Evolutionary conservation across 805 yeast genomes (phyloP), one percentile per base, ranked within the genome.

Genomic region (Ogataea pignaliae): DNA sequence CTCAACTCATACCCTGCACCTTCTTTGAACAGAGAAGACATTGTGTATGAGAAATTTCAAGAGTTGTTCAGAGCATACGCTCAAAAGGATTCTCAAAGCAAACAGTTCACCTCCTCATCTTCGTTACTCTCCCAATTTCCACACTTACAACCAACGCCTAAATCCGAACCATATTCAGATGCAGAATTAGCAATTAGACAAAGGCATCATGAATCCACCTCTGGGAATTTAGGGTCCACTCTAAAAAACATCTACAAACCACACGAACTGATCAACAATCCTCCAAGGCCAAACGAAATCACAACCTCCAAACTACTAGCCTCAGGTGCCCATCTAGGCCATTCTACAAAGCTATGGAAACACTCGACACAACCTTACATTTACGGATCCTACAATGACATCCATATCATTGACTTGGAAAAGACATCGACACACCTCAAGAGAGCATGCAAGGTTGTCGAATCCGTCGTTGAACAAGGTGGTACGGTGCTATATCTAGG

Each of bases 281-380:
- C 96, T 14, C 69, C 76, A 31, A 55, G 70, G 12, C 69, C 79
- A 17, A 65, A 74, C 17, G 78, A 85, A 44, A 61, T 87, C 11
- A 74, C 91, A 2, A 70, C 89, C 32, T 70, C 88, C 29, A 80
- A 80, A 45, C 72, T 93, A 42, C 63, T 91, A 64, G 91, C 97
- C 3, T 88, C 97, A 0, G 97, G 97, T 41, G 91, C 91, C 37
- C 99, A 93, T 64, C 70, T 93, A 53, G 99, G 99, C 28, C 97
- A 91, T 55, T 76, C 96, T n/a, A 83, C 79, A 31, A 71, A 84
- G 3, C 70, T 83, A 48, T 85, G 83, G 79, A 80, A 95, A 54
- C 81, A 89, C 10, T 75, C 85, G 26, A 87, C 90, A 41, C 91
- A 89, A 64, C 90, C 95, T 10, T 93, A 74, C 63, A 76, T 91